Base-by-base conservation (phyloP, 306 rosid genomes). In the Vachellia collinsii region DNA sequence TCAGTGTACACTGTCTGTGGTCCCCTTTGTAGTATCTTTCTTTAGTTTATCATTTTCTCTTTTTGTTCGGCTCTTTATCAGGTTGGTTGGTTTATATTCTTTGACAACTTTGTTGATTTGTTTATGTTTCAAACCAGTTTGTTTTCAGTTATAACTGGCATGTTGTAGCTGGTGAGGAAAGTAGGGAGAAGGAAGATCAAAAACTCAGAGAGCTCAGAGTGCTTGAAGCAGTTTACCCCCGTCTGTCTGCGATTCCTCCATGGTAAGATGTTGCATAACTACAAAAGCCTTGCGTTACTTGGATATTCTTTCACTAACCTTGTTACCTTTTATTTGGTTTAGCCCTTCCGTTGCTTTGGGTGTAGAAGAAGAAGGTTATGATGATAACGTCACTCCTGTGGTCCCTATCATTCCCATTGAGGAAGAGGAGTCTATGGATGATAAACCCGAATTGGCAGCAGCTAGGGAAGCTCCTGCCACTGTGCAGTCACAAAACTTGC, bases 141-240 rank as follows among this genome's bases (percentile, higher is more conserved):
- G 82, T 72, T 54, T n/a, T 84, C 85, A 81, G 75, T 79, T 11
- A 38, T 54, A 22, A 61, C 37, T 94, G 98, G 97, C 66, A 51
- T 17, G 87, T 94, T 22, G 92, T 73, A 3, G 87, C 90, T 5
- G 98, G 97, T 11, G 93, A 92, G 81, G 90, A 90, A 80, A 92
- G 98, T 78, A 76, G 29, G 66, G 98, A 92, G 77, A 83, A 46
- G 44, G 76, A 83, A 43, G 70, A 71, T 65, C 91, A 92, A 83
- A 88, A 85, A 70, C 51, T 13, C 25, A 88, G 98, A 75, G 94
- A 86, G 83, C 36, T 71, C 76, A 82, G 85, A 75, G 89, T 87
- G 79, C 92, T 92, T 22, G 98, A 94, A 88, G 97, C 93, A 23
- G 76, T 87, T 76, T 92, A 91, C 84, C 97, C 98, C 7, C 83